Conservation (phyloP, 2,329 filamentous ascomycete species). For the Acrocalymma vagum region DNA sequence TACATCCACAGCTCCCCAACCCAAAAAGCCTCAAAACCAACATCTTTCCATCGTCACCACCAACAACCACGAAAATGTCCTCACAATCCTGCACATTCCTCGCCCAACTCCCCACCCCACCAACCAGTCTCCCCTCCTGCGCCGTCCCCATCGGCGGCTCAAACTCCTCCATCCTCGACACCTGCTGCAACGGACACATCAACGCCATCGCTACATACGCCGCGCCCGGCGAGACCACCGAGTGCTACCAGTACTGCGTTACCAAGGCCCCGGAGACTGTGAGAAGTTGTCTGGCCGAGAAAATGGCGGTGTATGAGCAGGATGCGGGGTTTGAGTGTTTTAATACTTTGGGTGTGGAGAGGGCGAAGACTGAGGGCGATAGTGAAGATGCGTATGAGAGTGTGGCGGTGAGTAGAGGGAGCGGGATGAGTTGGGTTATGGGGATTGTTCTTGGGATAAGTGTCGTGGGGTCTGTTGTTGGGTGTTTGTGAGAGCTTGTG, state of each 20-base stretch:
- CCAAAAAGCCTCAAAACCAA: background rate
- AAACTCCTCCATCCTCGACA: constrained; percentile 38
- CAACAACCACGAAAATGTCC: constrained; percentile 14
- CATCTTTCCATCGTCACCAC: background rate
- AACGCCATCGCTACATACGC: constrained; percentile 33
- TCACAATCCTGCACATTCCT: constrained; percentile 18
- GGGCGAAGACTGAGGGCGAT: constrained; percentile 7
- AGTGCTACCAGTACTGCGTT: constrained; percentile 37
- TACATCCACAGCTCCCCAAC: background rate
- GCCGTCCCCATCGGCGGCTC: constrained; percentile 34
- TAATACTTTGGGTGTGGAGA: constrained; percentile 9
- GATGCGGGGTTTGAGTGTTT: constrained; percentile 12
- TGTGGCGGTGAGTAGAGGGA: constrained; percentile 9
- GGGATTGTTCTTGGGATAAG: constrained; percentile 15
- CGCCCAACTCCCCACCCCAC: constrained; percentile 27
- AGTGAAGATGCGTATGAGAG: constrained; percentile 12
- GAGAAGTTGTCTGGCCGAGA: constrained; percentile 12
- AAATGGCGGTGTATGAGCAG: constrained; percentile 7
- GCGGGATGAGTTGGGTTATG: constrained; percentile 9
- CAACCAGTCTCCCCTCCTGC: constrained; percentile 29
- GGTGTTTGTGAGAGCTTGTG: constrained; percentile 1
- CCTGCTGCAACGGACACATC: constrained; percentile 40
- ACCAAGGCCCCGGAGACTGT: constrained; percentile 20
- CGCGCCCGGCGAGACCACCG: constrained; percentile 15
- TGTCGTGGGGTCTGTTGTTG: constrained; percentile 14